These are phyloP conservation scores for Acanthamoeba quina DNA, from an alignment of 208 protist species.

Conservation along the genomic window DNA sequence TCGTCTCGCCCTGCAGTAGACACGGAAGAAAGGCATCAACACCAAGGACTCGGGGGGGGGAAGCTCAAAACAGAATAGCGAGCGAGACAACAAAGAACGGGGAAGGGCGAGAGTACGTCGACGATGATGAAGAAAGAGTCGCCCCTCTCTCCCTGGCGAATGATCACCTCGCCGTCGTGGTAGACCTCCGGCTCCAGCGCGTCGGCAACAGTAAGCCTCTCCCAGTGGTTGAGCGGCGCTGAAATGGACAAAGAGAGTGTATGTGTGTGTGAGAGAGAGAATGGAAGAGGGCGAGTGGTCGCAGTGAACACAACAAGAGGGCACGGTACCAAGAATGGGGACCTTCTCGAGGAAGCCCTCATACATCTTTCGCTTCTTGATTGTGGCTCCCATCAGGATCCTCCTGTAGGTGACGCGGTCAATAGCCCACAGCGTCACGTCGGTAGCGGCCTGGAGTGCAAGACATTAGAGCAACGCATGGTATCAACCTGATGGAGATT, in stretches of 20 bases:
- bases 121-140: conserved; percentile 88
- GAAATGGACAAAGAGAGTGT: background rate
- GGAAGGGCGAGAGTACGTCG: conserved; percentile 68
- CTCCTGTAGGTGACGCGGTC: conserved; percentile 86
- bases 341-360: conserved; percentile 88
- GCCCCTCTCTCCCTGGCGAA: conserved; percentile 88
- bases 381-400: conserved; percentile 87
- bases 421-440: conserved; percentile 84
- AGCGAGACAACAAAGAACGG: background rate
- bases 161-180: conserved; percentile 80
- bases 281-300: background rate
- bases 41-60: background rate
- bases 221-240: conserved; percentile 65
- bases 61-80: background rate
- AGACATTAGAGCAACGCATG: background rate
- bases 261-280: no score
- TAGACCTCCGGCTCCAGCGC: conserved; percentile 80
- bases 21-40: background rate
- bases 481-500: background rate
- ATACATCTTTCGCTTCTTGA: conserved; percentile 85
- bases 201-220: conserved; percentile 82
- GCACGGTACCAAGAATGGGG: conserved; percentile 77
- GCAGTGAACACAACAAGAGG: background rate
- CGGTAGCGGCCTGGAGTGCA: conserved; percentile 70
- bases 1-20: conserved; percentile 33